A percentile compares a stretch with the other conserved stretches of the same genome.
Conservation (phyloP, 257 asterid genomes). For the Solanum piurae region DNA sequence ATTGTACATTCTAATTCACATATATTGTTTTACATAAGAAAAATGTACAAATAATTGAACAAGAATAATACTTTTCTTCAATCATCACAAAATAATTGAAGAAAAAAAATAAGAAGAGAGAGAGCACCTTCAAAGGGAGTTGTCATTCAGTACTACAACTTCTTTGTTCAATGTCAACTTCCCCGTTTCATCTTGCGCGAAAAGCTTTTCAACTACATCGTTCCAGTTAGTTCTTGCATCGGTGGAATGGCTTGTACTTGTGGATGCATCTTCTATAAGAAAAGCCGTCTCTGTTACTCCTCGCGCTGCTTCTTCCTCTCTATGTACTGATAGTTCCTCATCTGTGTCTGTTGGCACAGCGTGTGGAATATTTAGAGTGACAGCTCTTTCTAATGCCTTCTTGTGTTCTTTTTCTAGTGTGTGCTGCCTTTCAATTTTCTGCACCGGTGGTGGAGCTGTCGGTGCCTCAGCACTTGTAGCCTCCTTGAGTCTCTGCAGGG, state of each 20-base stretch:
- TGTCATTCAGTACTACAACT: not conserved
- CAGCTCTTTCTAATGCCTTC: constrained; percentile 86
- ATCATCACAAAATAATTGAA: not conserved
- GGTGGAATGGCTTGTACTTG: constrained; percentile 9
- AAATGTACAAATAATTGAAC: not conserved
- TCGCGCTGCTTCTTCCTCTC: constrained; percentile 20
- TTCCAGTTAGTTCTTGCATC: constrained; percentile 64
- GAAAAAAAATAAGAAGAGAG: not conserved
- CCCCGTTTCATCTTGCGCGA: constrained; percentile 40
- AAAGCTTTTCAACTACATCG: constrained; percentile 49
- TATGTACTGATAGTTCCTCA: not conserved
- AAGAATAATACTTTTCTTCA: not conserved
- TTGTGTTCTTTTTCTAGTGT: constrained; percentile 82
- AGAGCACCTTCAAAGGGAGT: not conserved
- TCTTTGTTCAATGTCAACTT: constrained; percentile 27
- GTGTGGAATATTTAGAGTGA: constrained; percentile 78
- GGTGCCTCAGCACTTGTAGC: constrained; percentile 14
- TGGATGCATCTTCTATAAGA: constrained; percentile 4
- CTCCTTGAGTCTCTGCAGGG: constrained; percentile 46
- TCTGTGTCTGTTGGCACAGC: constrained; percentile 36
- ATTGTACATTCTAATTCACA: not conserved
- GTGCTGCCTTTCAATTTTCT: constrained; percentile 46
- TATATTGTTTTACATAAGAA: not conserved
- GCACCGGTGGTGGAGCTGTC: constrained; percentile 56
- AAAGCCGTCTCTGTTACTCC: constrained; percentile 19